Conservation (phyloP, 345 rosid species). For the Xanthoceras sorbifolium region DNA sequence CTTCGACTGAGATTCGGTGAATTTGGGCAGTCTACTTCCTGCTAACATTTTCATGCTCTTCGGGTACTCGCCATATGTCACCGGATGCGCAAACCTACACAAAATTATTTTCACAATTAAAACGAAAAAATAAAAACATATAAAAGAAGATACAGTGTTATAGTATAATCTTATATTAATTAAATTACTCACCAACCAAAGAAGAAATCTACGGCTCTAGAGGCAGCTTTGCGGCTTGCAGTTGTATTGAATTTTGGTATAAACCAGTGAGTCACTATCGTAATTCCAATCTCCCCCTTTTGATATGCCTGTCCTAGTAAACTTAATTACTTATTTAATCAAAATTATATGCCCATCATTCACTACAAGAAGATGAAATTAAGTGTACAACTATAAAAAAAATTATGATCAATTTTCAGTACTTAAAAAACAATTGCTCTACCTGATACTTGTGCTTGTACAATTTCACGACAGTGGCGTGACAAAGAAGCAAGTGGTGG, state of each 20-base stretch:
- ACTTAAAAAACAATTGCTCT: neutral
- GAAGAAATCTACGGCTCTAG: neutral
- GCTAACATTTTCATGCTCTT: slow-evolving; percentile 35
- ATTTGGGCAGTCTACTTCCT: slow-evolving; percentile 48
- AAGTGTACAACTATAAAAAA: too few species aligned
- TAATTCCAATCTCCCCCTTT: slow-evolving; percentile 47
- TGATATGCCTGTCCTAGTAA: slow-evolving; percentile 27
- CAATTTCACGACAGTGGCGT: neutral
- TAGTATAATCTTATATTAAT: too few species aligned
- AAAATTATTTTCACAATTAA: neutral
- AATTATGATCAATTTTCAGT: too few species aligned
- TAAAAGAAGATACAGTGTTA: too few species aligned
- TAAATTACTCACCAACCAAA: slow-evolving; percentile 7
- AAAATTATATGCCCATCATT: neutral
- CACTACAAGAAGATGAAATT: too few species aligned
- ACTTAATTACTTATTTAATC: neutral
- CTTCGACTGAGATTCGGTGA: slow-evolving; percentile 46
- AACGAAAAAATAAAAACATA: neutral
- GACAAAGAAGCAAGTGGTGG: slow-evolving; percentile 12
- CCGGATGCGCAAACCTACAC: slow-evolving; percentile 46
- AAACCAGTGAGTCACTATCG: slow-evolving; percentile 36
- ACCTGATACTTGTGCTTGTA: slow-evolving; percentile 37
- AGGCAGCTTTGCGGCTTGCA: neutral
- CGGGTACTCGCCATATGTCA: slow-evolving; percentile 53
- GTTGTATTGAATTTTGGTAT: slow-evolving; percentile 32